Percentiles rank a stretch among this genome's conserved stretches.
phyloP scores from a whole-genome alignment of 78 protist species.

The Dictyostelium firmibasis region DNA sequence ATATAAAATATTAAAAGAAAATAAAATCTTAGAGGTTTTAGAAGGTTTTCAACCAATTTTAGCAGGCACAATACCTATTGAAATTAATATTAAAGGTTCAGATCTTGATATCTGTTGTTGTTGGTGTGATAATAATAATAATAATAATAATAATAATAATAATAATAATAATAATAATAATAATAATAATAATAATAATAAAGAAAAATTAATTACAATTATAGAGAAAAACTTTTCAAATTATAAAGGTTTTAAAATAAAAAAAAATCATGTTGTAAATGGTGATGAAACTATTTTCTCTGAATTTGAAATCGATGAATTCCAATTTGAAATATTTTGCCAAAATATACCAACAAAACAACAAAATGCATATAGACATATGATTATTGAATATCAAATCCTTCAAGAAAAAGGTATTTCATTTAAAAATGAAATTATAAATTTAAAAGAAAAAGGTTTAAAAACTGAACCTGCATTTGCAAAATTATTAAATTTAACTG shows the following conservation, averaged over 20 bases:
- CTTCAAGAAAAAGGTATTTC: not conserved
- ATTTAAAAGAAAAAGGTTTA: slow-evolving; percentile 2
- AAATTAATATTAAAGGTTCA: not conserved
- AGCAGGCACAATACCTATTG: not conserved
- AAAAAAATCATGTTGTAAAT: not conserved
- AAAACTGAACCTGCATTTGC: slow-evolving; percentile 15
- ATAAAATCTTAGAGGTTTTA: not conserved
- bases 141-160: too few species aligned
- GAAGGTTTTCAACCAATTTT: not conserved
- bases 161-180: too few species aligned
- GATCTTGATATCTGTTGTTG: not conserved
- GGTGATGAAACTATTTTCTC: not conserved
- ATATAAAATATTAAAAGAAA: not conserved
- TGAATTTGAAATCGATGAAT: not conserved
- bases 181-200: not conserved
- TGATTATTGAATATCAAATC: not conserved
- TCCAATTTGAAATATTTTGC: not conserved
- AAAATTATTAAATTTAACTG: slow-evolving; percentile 1
- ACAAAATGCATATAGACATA: slow-evolving; percentile 11
- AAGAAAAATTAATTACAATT: not conserved
- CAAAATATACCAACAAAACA: not conserved
- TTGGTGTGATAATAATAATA: not conserved
- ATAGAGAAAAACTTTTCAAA: not conserved
- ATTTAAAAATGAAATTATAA: slow-evolving; percentile 5
- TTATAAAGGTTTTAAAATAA: not conserved